Evolutionary conservation across 495 filamentous ascomycete species (phyloP), one percentile per base, ranked within the genome.

Genomic region (Rusavskia elegans): DNA sequence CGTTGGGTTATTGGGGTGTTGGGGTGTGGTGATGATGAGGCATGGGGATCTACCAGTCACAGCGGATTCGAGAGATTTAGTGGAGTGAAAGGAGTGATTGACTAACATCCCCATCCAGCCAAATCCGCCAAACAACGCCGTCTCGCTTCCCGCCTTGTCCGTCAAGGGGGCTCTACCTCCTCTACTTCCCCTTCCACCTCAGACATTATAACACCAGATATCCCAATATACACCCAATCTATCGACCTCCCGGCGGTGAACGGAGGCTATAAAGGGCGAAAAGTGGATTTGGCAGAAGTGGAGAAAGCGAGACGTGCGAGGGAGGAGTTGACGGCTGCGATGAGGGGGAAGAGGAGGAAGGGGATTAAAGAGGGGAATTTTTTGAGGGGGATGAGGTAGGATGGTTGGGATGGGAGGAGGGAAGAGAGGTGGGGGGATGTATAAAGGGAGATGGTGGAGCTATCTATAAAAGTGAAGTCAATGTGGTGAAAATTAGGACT

Each of bases 331-430:
- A 56, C 59, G 27, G 64, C 53, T 61, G 64, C 58, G 64, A 79
- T 59, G 64, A 77, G 67, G 72, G 82, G 63, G 56, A 81, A 87
- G 57, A 76, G 87, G 61, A 79, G 84, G 61, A 80, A 75, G 55
- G 74, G 71, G 58, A 96, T 98, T 59, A 92, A 90, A 73, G 92
- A 97, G 71, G 73, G 60, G 52, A 98, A 98, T 71, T 98, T 92
- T 77, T 76, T 98, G 71, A 84, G 81, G 72, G 75, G 80, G 17
- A 84, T 93, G 77, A 80, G 75, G 65, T 66, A 56, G 32, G 3
- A 6, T 27, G 32, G 32, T 8, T 1, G 32, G 9, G 32, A 14
- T 8, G 8, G 8, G 13, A 14, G 32, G 9, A 6, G 3, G 13
- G 13, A 35, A 11, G 10, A 6, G 32, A 11, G 32, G 32, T 1